Conservation (phyloP, 768 basidiomycete species). For the Solioccasus polychromus region DNA sequence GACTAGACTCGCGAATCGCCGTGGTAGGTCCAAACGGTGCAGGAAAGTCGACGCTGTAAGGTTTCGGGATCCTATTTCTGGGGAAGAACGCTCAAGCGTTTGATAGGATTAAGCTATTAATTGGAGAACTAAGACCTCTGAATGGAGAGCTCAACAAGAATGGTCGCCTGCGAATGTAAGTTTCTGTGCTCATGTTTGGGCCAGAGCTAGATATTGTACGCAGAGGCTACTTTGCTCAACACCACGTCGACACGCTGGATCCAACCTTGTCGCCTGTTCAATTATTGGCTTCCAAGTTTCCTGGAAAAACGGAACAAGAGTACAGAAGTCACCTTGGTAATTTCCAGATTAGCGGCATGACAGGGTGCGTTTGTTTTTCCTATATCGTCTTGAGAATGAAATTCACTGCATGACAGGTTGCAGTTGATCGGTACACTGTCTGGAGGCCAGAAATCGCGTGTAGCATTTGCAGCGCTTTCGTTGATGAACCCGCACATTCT, state of each 20-base stretch:
- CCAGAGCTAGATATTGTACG: background rate
- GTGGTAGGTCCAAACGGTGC: conserved; percentile 94
- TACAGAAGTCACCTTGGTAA: conserved; percentile 94
- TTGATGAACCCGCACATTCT: conserved; percentile 89
- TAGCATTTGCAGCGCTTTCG: conserved; percentile 86
- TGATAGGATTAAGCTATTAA: conserved; percentile 75
- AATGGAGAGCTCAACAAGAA: conserved; percentile 85
- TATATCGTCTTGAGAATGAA: background rate
- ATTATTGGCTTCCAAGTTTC: conserved; percentile 89
- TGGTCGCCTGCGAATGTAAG: conserved; percentile 85
- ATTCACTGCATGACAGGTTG: conserved; percentile 41
- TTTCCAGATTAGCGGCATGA: conserved; percentile 96
- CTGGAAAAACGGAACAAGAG: conserved; percentile 94
- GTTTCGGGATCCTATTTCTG: conserved; percentile 1
- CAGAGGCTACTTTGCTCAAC: conserved; percentile 91
- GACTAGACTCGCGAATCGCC: conserved; percentile 92
- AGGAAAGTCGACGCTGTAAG: conserved; percentile 93
- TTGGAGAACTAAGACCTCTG: conserved; percentile 17
- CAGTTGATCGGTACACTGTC: conserved; percentile 89
- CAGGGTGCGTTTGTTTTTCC: conserved; percentile 50
- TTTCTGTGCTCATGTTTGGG: conserved; percentile 8
- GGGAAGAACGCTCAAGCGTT: conserved; percentile 4
- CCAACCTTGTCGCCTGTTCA: conserved; percentile 88
- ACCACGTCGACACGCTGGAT: conserved; percentile 90
- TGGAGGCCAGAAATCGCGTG: conserved; percentile 95